Percentiles rank a stretch among this genome's conserved stretches.
Evolutionary conservation across 2,329 filamentous ascomycete species (phyloP).

Genomic region (Alternaria atra): DNA sequence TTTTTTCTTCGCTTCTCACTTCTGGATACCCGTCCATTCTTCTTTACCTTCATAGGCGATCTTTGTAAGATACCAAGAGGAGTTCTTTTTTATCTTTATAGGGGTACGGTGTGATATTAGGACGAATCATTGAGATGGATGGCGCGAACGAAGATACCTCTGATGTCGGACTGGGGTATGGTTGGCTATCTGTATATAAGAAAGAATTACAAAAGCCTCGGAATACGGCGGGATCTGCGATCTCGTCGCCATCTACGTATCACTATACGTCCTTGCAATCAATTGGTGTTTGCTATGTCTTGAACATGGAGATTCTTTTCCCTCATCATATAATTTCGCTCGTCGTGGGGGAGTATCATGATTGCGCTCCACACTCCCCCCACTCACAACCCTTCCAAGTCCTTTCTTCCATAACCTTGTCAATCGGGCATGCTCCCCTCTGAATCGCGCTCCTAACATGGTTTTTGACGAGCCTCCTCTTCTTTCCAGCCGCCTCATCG

Average conservation of each 20-base stretch:
- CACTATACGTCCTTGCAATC: not conserved
- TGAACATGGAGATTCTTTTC: not conserved
- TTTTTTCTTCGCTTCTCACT: constrained; percentile 22
- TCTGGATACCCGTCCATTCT: constrained; percentile 27
- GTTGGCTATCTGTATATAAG: constrained; percentile 9
- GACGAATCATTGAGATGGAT: constrained; percentile 11
- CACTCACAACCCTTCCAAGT: constrained; percentile 21
- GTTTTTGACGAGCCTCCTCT: constrained; percentile 3
- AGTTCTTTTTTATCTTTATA: constrained; percentile 5
- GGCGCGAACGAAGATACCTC: constrained; percentile 15
- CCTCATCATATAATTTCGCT: not conserved
- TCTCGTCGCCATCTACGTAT: constrained; percentile 2
- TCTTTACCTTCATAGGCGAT: constrained; percentile 8
- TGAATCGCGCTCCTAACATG: constrained; percentile 8
- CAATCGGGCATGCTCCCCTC: constrained; percentile 14
- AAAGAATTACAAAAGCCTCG: constrained; percentile 6
- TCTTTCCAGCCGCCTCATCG: constrained; percentile 3
- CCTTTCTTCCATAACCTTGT: constrained; percentile 10
- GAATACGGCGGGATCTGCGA: constrained; percentile 1
- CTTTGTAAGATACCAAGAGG: constrained; percentile 17
- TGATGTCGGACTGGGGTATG: constrained; percentile 5
- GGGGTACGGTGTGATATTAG: constrained; percentile 6
- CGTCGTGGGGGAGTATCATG: constrained; percentile 6
- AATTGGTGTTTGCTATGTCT: not conserved
- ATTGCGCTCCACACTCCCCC: constrained; percentile 25